phyloP scores from a whole-genome alignment of 768 basidiomycete species.

The Strobilomyces dryophilus region DNA sequence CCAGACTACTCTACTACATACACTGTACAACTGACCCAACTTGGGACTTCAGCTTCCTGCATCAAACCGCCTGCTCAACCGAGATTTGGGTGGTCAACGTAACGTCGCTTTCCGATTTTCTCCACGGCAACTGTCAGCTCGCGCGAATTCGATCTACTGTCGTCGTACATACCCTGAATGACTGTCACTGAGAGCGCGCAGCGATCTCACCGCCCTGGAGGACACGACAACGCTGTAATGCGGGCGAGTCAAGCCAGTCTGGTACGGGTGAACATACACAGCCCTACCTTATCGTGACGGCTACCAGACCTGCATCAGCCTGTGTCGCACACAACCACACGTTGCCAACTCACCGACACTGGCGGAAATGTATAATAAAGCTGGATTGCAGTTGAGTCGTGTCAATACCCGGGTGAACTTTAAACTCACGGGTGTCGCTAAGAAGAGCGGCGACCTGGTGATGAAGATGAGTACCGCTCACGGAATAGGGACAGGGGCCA shows the following conservation, averaged over 20 bases:
- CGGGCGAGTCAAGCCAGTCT: background rate
- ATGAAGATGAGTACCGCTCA: background rate
- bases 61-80: background rate
- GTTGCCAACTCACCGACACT: background rate
- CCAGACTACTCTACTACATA: no score
- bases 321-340: background rate
- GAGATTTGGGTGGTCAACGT: constrained; percentile 9
- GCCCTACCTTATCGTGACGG: constrained; percentile 6
- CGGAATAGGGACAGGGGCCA: background rate
- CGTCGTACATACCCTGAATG: background rate
- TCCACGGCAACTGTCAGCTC: constrained; percentile 4
- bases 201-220: constrained; percentile 11
- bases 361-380: background rate
- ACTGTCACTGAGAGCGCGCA: background rate
- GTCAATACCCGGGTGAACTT: background rate
- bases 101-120: background rate
- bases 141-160: background rate
- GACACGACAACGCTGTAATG: constrained; percentile 6
- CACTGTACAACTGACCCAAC: no score
- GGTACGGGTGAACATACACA: background rate
- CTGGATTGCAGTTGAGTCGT: background rate
- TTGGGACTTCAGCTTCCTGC: no score
- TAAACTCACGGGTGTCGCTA: constrained; percentile 1
- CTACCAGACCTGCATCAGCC: constrained; percentile 5
- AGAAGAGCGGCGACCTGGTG: constrained; percentile 8